These are phyloP conservation scores for Gremmenia infestans DNA, from an alignment of 2,329 filamentous ascomycete species.

Conservation along the genomic window DNA sequence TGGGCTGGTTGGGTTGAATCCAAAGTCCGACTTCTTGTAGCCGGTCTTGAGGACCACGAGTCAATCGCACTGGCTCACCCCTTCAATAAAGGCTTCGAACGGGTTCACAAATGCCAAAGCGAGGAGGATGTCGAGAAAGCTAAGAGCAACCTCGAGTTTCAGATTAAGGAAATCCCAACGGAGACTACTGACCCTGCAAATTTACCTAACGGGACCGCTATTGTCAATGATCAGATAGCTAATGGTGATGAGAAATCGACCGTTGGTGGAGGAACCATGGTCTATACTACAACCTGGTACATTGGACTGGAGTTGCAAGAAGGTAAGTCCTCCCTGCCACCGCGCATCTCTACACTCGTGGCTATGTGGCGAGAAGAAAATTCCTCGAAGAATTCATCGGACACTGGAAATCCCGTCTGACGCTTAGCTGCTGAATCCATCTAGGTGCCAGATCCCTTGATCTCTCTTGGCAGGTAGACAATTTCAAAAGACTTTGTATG, in stretches of 20 bases:
- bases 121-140: slow-evolving; percentile 59
- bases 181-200: slow-evolving; percentile 36
- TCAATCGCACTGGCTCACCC: slow-evolving; percentile 81
- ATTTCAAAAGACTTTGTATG: slow-evolving; percentile 80
- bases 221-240: slow-evolving; percentile 35
- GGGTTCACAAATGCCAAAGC: slow-evolving; percentile 64
- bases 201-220: slow-evolving; percentile 37
- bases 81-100: slow-evolving; percentile 89
- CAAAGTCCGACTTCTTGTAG: slow-evolving; percentile 81
- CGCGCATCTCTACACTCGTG: slow-evolving; percentile 2
- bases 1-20: slow-evolving; percentile 95
- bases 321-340: slow-evolving; percentile 46
- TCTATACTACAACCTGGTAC: slow-evolving; percentile 92
- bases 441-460: slow-evolving; percentile 66
- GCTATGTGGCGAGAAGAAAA: slow-evolving; percentile 6
- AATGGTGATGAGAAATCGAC: slow-evolving; percentile 36
- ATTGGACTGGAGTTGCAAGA: slow-evolving; percentile 78
- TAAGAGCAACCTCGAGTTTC: slow-evolving; percentile 54
- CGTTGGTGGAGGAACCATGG: slow-evolving; percentile 29
- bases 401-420: not conserved
- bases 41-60: slow-evolving; percentile 72
- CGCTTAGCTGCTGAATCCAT: slow-evolving; percentile 34
- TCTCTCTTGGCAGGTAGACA: slow-evolving; percentile 73
- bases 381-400: slow-evolving; percentile 1
- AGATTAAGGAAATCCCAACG: slow-evolving; percentile 37